phyloP scores from a whole-genome alignment of 495 filamentous ascomycete genomes.

The Penicillium cataractarum region DNA sequence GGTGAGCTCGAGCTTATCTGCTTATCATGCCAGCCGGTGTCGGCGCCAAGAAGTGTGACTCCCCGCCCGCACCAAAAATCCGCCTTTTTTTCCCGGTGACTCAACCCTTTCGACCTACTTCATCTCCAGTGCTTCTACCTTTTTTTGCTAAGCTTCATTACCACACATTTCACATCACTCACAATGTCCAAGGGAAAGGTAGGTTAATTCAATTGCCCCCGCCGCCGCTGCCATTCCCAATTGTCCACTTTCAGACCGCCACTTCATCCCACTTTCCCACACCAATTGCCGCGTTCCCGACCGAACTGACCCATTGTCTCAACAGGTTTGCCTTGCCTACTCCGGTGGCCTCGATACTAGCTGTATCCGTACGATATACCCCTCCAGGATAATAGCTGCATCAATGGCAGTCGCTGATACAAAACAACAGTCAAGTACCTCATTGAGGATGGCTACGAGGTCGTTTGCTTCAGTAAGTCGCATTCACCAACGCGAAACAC shows the following conservation, averaged over 20 bases:
- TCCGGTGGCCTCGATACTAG: conserved; percentile 67
- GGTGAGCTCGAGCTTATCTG: conserved; percentile 22
- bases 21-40: conserved; percentile 22
- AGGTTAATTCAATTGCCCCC: conserved; percentile 15
- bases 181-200: conserved; percentile 39
- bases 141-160: conserved; percentile 9
- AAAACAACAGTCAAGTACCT: conserved; percentile 58
- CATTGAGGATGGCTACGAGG: conserved; percentile 70
- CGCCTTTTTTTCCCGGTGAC: conserved; percentile 37
- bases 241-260: conserved; percentile 26
- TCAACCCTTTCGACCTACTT: conserved; percentile 31
- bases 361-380: conserved; percentile 52
- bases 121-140: conserved; percentile 15
- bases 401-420: conserved; percentile 24
- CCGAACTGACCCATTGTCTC: conserved; percentile 23
- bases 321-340: conserved; percentile 44
- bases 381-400: background rate
- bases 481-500: background rate
- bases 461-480: conserved; percentile 63
- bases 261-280: conserved; percentile 19
- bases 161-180: conserved; percentile 15
- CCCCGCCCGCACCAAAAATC: conserved; percentile 34
- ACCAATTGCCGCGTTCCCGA: conserved; percentile 11
- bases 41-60: conserved; percentile 34
- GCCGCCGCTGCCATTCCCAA: background rate